A percentile compares a stretch with the other conserved stretches of the same genome.
Conservation (phyloP, 768 basidiomycete genomes). For the Phlebiopsis flavidoalba region DNA sequence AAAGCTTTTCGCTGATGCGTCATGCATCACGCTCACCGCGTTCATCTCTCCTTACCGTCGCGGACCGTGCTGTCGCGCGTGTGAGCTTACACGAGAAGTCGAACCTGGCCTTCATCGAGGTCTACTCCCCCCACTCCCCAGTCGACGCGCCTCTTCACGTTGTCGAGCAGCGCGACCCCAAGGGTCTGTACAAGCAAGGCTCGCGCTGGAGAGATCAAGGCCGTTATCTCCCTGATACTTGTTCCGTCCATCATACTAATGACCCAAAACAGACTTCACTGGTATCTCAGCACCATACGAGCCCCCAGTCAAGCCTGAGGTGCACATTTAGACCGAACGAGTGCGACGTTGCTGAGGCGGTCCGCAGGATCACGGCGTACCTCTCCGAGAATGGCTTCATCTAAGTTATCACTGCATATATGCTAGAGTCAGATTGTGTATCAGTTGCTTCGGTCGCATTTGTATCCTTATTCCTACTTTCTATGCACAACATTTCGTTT, state of each 20-base stretch:
- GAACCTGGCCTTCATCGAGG: slow-evolving; percentile 83
- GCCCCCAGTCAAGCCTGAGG: slow-evolving; percentile 76
- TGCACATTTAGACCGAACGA: slow-evolving; percentile 90
- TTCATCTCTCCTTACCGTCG: slow-evolving; percentile 98
- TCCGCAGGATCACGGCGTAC: slow-evolving; percentile 75
- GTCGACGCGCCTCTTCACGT: slow-evolving; percentile 87
- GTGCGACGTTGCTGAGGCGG: slow-evolving; percentile 70
- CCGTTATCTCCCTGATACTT: slow-evolving; percentile 9
- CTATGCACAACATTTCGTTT: background rate
- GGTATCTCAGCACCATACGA: slow-evolving; percentile 98
- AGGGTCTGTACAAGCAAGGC: slow-evolving; percentile 98
- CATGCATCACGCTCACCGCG: slow-evolving; percentile 83
- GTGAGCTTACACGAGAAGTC: slow-evolving; percentile 65
- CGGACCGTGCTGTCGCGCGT: slow-evolving; percentile 80
- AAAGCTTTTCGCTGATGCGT: slow-evolving; percentile 90
- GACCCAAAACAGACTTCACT: slow-evolving; percentile 75
- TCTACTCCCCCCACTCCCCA: no score
- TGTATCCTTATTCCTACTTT: background rate
- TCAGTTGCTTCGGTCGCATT: background rate
- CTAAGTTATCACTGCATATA: slow-evolving; percentile 10
- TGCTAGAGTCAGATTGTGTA: background rate
- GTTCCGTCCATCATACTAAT: background rate
- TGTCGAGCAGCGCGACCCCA: slow-evolving; percentile 92
- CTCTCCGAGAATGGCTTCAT: slow-evolving; percentile 63
- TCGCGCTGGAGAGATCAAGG: slow-evolving; percentile 91